Conservation (phyloP, 345 rosid genomes). For the Hevea brasiliensis region DNA sequence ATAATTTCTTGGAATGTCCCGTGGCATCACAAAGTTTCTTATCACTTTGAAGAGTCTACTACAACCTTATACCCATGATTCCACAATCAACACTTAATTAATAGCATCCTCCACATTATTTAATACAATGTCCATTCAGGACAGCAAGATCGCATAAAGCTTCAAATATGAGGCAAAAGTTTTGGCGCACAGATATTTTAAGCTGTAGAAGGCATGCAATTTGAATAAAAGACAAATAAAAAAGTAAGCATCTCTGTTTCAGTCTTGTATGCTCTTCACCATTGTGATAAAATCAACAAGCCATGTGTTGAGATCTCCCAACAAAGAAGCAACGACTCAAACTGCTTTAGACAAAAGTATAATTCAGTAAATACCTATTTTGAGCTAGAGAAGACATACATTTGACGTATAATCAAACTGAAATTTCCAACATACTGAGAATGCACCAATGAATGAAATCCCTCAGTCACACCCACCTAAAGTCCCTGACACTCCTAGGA, state of each 20-base stretch:
- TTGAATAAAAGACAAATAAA: not conserved
- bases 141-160: not conserved
- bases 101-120: not conserved
- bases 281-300: too few relatives aligned
- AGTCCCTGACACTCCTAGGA: not conserved
- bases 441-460: not conserved
- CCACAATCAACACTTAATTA: not conserved
- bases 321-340: too few relatives aligned
- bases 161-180: not conserved
- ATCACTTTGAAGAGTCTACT: not conserved
- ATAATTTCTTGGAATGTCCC: not conserved
- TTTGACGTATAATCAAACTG: not conserved
- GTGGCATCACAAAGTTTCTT: not conserved
- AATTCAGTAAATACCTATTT: too few relatives aligned
- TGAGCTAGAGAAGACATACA: not conserved
- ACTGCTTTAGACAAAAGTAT: too few relatives aligned
- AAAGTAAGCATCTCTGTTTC: not conserved
- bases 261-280: too few relatives aligned
- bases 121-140: not conserved
- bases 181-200: not conserved
- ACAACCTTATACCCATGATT: not conserved
- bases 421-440: not conserved
- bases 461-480: not conserved
- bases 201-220: not conserved
- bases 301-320: too few relatives aligned